Percentiles rank a stretch among this genome's conserved stretches.
phyloP scores from a whole-genome alignment of 306 rosid genomes.

The Quercus agrifolia region DNA sequence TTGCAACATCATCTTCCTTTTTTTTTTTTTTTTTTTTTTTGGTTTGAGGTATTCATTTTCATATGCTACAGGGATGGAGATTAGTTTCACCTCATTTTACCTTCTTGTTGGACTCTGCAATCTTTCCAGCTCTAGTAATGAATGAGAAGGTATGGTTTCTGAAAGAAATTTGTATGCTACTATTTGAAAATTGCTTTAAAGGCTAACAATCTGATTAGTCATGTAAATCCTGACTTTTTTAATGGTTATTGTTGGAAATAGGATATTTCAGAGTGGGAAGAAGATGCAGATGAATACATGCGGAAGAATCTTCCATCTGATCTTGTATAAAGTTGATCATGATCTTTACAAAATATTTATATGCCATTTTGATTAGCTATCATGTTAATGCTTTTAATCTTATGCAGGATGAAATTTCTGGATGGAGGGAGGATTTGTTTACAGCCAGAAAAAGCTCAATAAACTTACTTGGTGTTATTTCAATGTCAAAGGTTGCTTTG shows the following conservation, averaged over 20 bases:
- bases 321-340: slow-evolving; percentile 45
- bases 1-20: not conserved
- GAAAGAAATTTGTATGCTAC: not conserved
- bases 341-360: slow-evolving; percentile 1
- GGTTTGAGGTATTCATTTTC: slow-evolving; percentile 17
- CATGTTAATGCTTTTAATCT: slow-evolving; percentile 11
- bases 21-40: not conserved
- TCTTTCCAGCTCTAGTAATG: slow-evolving; percentile 74
- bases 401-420: slow-evolving; percentile 73
- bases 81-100: slow-evolving; percentile 84
- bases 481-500: slow-evolving; percentile 70
- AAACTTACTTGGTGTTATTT: slow-evolving; percentile 79
- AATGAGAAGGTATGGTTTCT: slow-evolving; percentile 68
- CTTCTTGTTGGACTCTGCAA: slow-evolving; percentile 64
- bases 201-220: slow-evolving; percentile 7
- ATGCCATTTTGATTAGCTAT: slow-evolving; percentile 11
- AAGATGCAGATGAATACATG: slow-evolving; percentile 83
- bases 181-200: slow-evolving; percentile 2
- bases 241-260: slow-evolving; percentile 32
- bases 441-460: slow-evolving; percentile 89
- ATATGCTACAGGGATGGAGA: slow-evolving; percentile 79
- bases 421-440: slow-evolving; percentile 88
- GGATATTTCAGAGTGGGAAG: slow-evolving; percentile 91
- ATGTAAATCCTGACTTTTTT: slow-evolving; percentile 5
- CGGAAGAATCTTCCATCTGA: slow-evolving; percentile 91